Evolutionary conservation across 2,329 filamentous ascomycete species (phyloP), one percentile per base, ranked within the genome.

Genomic region (Biscogniauxia marginata): DNA sequence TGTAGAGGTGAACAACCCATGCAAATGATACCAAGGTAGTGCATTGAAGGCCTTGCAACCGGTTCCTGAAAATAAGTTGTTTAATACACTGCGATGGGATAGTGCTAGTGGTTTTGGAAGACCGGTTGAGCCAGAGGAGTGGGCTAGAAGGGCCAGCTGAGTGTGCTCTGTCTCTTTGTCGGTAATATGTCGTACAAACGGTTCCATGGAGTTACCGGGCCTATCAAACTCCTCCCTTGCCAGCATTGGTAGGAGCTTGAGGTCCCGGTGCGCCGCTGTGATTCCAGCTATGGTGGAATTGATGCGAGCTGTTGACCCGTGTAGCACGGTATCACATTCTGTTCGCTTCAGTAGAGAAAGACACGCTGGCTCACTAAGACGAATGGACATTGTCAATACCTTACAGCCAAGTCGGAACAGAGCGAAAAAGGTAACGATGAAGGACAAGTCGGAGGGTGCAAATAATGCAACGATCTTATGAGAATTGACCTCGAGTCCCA

Each of bases 121-220:
- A 0, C 77, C 77, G 0, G 77, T 80, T 1, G 77, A 79, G 0
- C 78, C 78, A 0, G 77, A 79, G 0, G 78, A 80, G 58, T 80
- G 78, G 44, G 75, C 70, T 23, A 79, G 77, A 25, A 78, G 60
- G 0, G 72, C 72, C 1, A 70, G 60, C 49, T 71, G 71, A 50
- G 63, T 18, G 43, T 69, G 62, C 61, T 75, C 59, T 34, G 59
- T 49, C 65, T 71, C 21, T 58, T 57, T 59, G 46, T 68, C 62
- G 21, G 52, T 54, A 19, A 68, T 68, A 7, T 56, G 56, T 7
- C 67, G 62, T 2, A 56, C 11, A 34, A 70, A 68, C 3, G 67
- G 65, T 18, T 63, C 57, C 5, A 51, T 13, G 16, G 59, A 55
- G 6, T 21, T 46, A 19, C 46, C 61, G 1, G 63, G 59, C 45